Evolutionary conservation across 2,329 filamentous ascomycete species (phyloP).

Genomic region (Torrubiella hemipterigena): DNA sequence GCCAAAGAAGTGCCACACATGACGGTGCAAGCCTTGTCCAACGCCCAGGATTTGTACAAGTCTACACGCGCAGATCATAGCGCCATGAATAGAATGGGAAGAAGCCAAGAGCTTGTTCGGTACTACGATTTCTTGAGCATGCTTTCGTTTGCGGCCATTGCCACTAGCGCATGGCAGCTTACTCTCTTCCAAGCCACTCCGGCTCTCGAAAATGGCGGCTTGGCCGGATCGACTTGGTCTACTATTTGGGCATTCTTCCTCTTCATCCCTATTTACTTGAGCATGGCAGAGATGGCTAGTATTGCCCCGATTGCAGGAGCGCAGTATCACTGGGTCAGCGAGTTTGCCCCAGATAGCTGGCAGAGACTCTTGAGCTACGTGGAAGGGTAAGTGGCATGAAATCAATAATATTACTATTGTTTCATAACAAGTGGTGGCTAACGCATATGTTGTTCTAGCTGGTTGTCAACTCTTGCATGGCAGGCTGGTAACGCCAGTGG

Average conservation of each 20-base stretch:
- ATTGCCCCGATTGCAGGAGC: conserved; percentile 12
- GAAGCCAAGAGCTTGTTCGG: conserved; percentile 4
- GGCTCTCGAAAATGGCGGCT: conserved; percentile 5
- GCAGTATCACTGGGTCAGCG: conserved; percentile 12
- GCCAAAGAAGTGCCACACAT: no score
- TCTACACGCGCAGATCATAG: background rate
- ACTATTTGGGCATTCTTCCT: conserved; percentile 4
- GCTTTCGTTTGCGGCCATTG: conserved; percentile 2
- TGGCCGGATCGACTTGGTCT: conserved; percentile 5
- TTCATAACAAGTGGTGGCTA: background rate
- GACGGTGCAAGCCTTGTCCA: no score
- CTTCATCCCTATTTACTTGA: conserved; percentile 6
- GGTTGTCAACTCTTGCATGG: conserved; percentile 9
- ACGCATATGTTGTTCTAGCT: conserved; percentile 5
- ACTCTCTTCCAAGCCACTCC: conserved; percentile 4
- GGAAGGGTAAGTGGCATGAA: conserved; percentile 2
- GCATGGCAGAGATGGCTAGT: conserved; percentile 11
- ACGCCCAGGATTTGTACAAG: no score
- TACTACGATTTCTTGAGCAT: conserved; percentile 1
- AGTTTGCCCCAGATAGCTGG: conserved; percentile 7
- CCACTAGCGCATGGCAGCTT: conserved; percentile 2
- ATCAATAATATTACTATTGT: background rate
- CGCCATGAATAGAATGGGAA: conserved; percentile 4
- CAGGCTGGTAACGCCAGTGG: conserved; percentile 8
- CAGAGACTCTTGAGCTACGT: conserved; percentile 5